A percentile compares a stretch with the other conserved stretches of the same genome.
These are phyloP conservation scores for Marsdenia floribunda DNA, from an alignment of 257 asterid species.

Conservation along the genomic window DNA sequence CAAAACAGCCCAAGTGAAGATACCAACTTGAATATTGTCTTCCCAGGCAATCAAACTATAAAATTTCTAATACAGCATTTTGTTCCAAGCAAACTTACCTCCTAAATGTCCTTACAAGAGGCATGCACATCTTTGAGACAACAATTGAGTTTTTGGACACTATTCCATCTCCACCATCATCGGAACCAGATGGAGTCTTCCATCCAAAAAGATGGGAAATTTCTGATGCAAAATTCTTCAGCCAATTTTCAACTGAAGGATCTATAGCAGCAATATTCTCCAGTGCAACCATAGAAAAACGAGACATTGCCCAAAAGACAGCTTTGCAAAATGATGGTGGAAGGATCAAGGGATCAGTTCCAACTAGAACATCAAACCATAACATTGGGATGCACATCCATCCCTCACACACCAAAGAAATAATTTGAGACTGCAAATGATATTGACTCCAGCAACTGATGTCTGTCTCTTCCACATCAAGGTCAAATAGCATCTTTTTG, in stretches of 20 bases:
- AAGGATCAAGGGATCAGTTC: conserved; percentile 62
- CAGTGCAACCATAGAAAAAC: conserved; percentile 64
- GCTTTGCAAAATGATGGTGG: conserved; percentile 84
- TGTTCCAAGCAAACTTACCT: conserved; percentile 43
- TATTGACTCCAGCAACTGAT: conserved; percentile 80
- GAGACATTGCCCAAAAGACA: conserved; percentile 86
- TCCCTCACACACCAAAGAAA: conserved; percentile 54
- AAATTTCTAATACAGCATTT: conserved; percentile 4
- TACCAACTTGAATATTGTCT: conserved; percentile 12
- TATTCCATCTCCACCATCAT: conserved; percentile 81
- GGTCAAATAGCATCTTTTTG: conserved; percentile 43
- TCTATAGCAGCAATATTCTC: conserved; percentile 43
- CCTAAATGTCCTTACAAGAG: conserved; percentile 80
- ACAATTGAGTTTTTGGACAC: conserved; percentile 68
- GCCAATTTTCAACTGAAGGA: conserved; percentile 62
- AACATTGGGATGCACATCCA: conserved; percentile 99
- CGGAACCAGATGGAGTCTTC: conserved; percentile 87
- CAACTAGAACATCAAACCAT: conserved; percentile 93
- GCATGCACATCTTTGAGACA: conserved; percentile 67
- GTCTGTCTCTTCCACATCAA: conserved; percentile 43
- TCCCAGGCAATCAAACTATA: conserved; percentile 2
- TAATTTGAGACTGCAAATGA: conserved; percentile 57
- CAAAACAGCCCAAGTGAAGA: conserved; percentile 24
- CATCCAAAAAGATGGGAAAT: conserved; percentile 73
- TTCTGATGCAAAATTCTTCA: conserved; percentile 63